Conservation (phyloP, 495 filamentous ascomycete species). For the Penicillium silybi region DNA sequence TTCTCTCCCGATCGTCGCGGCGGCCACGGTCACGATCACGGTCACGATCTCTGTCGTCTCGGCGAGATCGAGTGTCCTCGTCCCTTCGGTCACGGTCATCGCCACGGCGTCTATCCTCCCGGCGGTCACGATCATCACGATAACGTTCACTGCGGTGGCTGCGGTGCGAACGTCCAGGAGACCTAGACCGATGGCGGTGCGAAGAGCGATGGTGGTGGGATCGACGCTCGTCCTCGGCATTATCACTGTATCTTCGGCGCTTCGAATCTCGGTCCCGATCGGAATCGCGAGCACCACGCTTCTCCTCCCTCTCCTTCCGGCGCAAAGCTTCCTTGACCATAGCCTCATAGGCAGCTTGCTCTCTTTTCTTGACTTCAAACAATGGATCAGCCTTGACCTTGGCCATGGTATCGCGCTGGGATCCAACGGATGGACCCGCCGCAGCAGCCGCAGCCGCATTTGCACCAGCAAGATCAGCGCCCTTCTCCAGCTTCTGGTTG, state of each 20-base stretch:
- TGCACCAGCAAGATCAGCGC: constrained; percentile 62
- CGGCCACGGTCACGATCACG: constrained; percentile 20
- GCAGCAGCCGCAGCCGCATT: constrained; percentile 50
- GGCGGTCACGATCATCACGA: constrained; percentile 13
- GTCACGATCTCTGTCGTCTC: constrained; percentile 10
- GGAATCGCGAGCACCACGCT: constrained; percentile 39
- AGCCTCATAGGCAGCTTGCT: constrained; percentile 85
- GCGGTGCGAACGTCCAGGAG: constrained; percentile 28
- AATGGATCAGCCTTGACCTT: constrained; percentile 91
- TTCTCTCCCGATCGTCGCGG: constrained; percentile 25
- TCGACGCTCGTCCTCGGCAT: constrained; percentile 26
- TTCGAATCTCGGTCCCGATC: constrained; percentile 25
- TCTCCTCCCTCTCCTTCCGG: constrained; percentile 62
- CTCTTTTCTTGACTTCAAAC: constrained; percentile 84
- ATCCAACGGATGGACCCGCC: constrained; percentile 58
- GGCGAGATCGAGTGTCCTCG: constrained; percentile 5
- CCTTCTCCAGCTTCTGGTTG: constrained; percentile 74
- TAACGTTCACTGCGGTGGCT: constrained; percentile 31
- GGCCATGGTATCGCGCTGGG: constrained; percentile 65
- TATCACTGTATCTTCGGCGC: constrained; percentile 28
- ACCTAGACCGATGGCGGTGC: constrained; percentile 35
- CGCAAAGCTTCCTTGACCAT: constrained; percentile 81
- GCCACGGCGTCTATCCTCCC: constrained; percentile 14
- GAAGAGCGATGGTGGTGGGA: constrained; percentile 22
- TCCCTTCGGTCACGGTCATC: constrained; percentile 11